Evolutionary conservation across 192 early-diverging fungal species (phyloP), one percentile per base, ranked within the genome.

Genomic region (Phycomyces blakesleeanus): DNA sequence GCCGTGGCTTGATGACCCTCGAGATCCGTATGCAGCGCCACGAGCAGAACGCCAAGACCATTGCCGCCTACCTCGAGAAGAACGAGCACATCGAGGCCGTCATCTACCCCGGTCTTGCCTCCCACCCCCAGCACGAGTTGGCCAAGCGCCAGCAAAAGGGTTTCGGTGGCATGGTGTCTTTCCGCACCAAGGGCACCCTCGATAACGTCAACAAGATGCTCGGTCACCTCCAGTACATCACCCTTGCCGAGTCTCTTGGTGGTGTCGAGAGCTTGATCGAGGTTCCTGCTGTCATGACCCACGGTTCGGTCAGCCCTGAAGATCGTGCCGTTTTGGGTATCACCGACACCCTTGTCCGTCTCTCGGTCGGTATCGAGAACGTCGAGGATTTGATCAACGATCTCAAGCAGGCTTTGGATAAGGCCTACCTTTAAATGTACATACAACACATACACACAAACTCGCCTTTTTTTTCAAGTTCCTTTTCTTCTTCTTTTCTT

Each of bases 121-220:
- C 87, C 53, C 97, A 99, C 81, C 87, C 85, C 26, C 93, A 97
- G 79, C 95, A 99, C 78, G 85, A 78, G 25, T 83, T 99, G 41
- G 97, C 97, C 27, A 84, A 85, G 74, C 80, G 81, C 1, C 97
- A 99, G 72, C 88, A 90, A 73, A 80, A 78, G 54, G 97, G 97
- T 1, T 99, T 93, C 64, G 95, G 96, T 67, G 95, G 95, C 26
- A 99, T 99, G 95, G 77, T 99, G 26, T 89, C 89, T 22, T 97
- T 99, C 88, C 82, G 92, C 27, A 87, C 97, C 75, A 90, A 87
- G 72, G 93, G 92, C 52, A 78, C 84, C 69, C 77, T 94, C 1
- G 78, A 82, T 18, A 86, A 85, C 4, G 91, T 90, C 59, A 94
- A 97, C 74, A 76, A 68, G 41, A 97, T 99, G 82, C 81, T 99